phyloP scores from a whole-genome alignment of 805 yeast genomes.

The Starmerella scarabaei region DNA sequence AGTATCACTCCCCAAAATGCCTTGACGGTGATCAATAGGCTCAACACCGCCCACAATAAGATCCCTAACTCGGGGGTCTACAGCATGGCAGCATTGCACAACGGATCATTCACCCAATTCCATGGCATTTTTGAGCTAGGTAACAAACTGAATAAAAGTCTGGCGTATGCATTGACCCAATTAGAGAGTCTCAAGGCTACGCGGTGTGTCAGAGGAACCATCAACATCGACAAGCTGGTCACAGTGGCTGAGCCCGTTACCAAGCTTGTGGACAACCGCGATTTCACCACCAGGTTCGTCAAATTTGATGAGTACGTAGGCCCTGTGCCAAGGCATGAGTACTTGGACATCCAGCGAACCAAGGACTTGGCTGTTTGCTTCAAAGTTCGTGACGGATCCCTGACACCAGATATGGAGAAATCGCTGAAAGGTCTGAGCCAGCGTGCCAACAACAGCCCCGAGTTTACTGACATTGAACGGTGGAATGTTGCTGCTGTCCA shows the following conservation, averaged over 20 bases:
- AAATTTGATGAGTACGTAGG: conserved; percentile 3
- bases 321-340: conserved; percentile 10
- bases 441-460: conserved; percentile 7
- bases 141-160: conserved; percentile 38
- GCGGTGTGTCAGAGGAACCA: conserved; percentile 16
- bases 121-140: conserved; percentile 54
- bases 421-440: too few species aligned
- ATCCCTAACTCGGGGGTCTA: conserved; percentile 39
- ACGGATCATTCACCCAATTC: conserved; percentile 51
- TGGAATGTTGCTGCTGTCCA: conserved; percentile 26
- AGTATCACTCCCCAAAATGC: conserved; percentile 32
- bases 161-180: conserved; percentile 27
- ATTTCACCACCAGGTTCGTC: conserved; percentile 30
- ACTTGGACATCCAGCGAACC: conserved; percentile 6
- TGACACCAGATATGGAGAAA: background rate
- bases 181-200: conserved; percentile 23
- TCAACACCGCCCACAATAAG: conserved; percentile 25
- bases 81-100: conserved; percentile 42
- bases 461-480: conserved; percentile 29
- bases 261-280: conserved; percentile 43
- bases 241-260: conserved; percentile 7
- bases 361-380: conserved; percentile 9
- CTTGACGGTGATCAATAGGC: background rate
- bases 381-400: background rate
- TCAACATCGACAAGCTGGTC: conserved; percentile 9